A percentile compares a stretch with the other conserved stretches of the same genome.
These are phyloP conservation scores for Paspalum notatum DNA, from an alignment of 176 grass and related monocot genomes.

Conservation along the genomic window DNA sequence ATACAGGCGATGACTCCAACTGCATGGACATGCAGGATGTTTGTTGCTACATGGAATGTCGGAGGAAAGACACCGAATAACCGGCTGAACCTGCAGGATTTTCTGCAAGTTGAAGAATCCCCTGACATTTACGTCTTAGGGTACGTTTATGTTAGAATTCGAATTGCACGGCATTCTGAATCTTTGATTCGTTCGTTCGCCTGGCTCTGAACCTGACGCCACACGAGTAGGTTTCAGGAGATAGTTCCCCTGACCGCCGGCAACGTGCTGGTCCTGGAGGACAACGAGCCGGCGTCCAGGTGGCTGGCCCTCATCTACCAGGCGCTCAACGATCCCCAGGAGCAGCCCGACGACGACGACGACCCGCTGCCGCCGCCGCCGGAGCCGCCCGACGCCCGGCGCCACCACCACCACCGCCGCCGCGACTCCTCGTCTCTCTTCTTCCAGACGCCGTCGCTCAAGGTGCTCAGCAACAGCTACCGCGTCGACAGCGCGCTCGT, in stretches of 20 bases:
- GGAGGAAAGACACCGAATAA: slow-evolving; percentile 69
- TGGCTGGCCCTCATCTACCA: slow-evolving; percentile 88
- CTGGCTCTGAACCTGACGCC: background rate
- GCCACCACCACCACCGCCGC: slow-evolving; percentile 18
- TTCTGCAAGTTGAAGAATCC: slow-evolving; percentile 68
- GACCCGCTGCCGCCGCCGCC: background rate
- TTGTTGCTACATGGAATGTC: slow-evolving; percentile 86
- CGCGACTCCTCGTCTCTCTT: slow-evolving; percentile 46
- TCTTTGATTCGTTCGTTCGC: background rate
- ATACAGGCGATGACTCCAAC: background rate
- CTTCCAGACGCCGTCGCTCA: slow-evolving; percentile 86
- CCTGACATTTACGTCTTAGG: slow-evolving; percentile 81
- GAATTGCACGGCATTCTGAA: background rate
- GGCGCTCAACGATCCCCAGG: slow-evolving; percentile 69
- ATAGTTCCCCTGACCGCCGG: slow-evolving; percentile 91
- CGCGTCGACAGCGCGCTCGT: slow-evolving; percentile 79
- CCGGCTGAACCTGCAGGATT: slow-evolving; percentile 61
- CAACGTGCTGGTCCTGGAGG: slow-evolving; percentile 90
- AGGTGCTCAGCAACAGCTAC: slow-evolving; percentile 82
- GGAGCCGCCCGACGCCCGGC: background rate
- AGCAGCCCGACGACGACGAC: slow-evolving; percentile 40
- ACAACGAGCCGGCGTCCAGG: slow-evolving; percentile 91
- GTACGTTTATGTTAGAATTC: slow-evolving; percentile 34
- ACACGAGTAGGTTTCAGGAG: slow-evolving; percentile 85
- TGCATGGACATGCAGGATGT: slow-evolving; percentile 49